Evolutionary conservation across 345 rosid species (phyloP), one percentile per base, ranked within the genome.

Genomic region (Noccaea caerulescens): DNA sequence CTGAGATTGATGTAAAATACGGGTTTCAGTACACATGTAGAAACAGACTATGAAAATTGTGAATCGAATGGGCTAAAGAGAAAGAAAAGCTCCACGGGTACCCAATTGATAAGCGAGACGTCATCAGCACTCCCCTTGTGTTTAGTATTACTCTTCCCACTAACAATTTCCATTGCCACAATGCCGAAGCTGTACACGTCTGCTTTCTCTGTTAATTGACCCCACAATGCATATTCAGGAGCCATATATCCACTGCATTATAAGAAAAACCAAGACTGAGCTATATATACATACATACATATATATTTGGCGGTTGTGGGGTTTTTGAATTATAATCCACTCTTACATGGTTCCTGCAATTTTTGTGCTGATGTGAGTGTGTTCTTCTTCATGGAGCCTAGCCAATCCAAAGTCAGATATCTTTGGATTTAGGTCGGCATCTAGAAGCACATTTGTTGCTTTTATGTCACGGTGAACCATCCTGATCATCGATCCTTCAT

Each of bases 371-470:
- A 85, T 81, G 65, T 84, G 93, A 20, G 77, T 75, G 43, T 84
- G 76, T 11, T 81, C 90, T 39, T 66, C 84, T 13, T 77, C 82
- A 5, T 80, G 36, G 33, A 84, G 86, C 76, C 77, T 84, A 55
- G 93, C 90, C 68, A 87, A 53, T 6, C 93, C 93, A 61, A 87
- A 87, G 46, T 87, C 93, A 0, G 90, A 87, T 65, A 87, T 87
- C 63, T 81, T 87, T 3, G 90, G 82, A 59, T 82, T 85, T 3
- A 85, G 77, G 53, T 82, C 80, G 1, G 23, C 45, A 37, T 87
- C 86, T 18, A 87, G 85, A 14, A 85, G 20, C 20, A 18, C 20
- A 18, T 18, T 18, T 18, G 20, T 18, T 18, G 20, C 20, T 18
- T 18, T 18, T 56, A 87, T 87, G 75, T 85, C 92, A 56, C 93